Evolutionary conservation across 129 eudicot species (phyloP).

Genomic region (Artemisia argyi): DNA sequence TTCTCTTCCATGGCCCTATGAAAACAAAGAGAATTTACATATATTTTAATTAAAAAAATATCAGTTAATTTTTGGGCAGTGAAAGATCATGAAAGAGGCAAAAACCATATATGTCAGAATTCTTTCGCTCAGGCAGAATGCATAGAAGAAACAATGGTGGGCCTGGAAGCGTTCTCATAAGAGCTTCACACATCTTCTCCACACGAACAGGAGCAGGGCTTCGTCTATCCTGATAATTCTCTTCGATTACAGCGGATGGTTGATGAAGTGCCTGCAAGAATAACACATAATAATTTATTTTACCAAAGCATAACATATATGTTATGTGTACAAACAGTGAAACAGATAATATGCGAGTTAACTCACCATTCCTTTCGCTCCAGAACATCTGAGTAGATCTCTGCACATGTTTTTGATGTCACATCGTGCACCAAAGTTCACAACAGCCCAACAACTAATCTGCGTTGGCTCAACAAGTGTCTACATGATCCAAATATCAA

Average conservation of each 20-base stretch:
- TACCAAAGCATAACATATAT: conserved; percentile 75
- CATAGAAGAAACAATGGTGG: conserved; percentile 55
- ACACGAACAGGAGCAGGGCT: conserved; percentile 68
- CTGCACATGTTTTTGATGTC: too few relatives aligned
- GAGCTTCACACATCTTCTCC: conserved; percentile 54
- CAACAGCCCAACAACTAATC: too few relatives aligned
- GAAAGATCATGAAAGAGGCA: too few relatives aligned
- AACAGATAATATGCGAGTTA: too few relatives aligned
- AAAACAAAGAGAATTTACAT: conserved; percentile 43
- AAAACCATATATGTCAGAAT: conserved; percentile 47
- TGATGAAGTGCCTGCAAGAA: conserved; percentile 31
- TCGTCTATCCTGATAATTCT: conserved; percentile 48
- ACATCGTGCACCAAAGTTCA: too few relatives aligned
- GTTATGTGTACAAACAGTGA: conserved; percentile 31
- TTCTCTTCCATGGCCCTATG: conserved; percentile 74
- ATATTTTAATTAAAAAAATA: not conserved
- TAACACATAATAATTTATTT: conserved; percentile 40
- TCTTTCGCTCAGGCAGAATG: conserved; percentile 53
- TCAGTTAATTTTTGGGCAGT: not conserved
- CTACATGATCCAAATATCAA: too few relatives aligned
- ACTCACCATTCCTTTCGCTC: too few relatives aligned
- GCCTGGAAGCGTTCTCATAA: conserved; percentile 48
- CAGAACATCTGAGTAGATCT: too few relatives aligned
- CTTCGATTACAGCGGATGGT: conserved; percentile 56
- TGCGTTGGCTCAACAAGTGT: too few relatives aligned